Conservation (phyloP, 108 stramenopile species). For the Conticribra guillardii region DNA sequence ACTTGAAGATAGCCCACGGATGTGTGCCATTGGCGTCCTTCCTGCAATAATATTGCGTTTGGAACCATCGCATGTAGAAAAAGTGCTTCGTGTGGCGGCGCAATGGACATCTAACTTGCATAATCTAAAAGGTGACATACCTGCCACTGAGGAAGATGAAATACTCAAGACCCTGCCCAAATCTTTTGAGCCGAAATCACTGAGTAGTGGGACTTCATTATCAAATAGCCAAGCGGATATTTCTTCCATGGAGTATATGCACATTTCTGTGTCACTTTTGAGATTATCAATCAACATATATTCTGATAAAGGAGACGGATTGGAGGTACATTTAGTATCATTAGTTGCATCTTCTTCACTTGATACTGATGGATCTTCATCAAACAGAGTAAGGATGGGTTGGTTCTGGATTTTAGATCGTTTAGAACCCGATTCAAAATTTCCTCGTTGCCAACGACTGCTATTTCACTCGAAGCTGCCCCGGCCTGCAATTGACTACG, state of each 20-base stretch:
- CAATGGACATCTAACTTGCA: conserved; percentile 62
- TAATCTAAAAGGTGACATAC: conserved; percentile 21
- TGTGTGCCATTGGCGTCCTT: conserved; percentile 75
- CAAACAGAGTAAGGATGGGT: conserved; percentile 68
- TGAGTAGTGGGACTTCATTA: no score
- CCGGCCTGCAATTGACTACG: conserved; percentile 51
- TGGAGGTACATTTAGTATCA: conserved; percentile 83
- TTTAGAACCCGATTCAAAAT: conserved; percentile 36
- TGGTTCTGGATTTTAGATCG: conserved; percentile 88
- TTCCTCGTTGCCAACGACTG: conserved; percentile 63
- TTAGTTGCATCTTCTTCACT: conserved; percentile 59
- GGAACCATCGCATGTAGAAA: conserved; percentile 61
- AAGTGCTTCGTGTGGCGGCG: conserved; percentile 58
- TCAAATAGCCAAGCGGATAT: no score
- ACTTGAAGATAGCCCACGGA: conserved; percentile 55
- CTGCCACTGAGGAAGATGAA: not conserved
- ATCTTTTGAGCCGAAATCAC: no score
- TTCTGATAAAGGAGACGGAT: conserved; percentile 54
- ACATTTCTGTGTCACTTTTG: conserved; percentile 49
- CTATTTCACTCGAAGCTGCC: conserved; percentile 83
- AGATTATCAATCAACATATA: conserved; percentile 58
- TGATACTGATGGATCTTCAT: conserved; percentile 61
- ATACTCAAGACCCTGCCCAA: no score
- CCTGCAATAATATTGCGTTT: conserved; percentile 62
- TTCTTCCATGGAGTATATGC: conserved; percentile 37